Evolutionary conservation across 148 eudicot genomes (phyloP).

Genomic region (Amaranthus hypochondriacus): DNA sequence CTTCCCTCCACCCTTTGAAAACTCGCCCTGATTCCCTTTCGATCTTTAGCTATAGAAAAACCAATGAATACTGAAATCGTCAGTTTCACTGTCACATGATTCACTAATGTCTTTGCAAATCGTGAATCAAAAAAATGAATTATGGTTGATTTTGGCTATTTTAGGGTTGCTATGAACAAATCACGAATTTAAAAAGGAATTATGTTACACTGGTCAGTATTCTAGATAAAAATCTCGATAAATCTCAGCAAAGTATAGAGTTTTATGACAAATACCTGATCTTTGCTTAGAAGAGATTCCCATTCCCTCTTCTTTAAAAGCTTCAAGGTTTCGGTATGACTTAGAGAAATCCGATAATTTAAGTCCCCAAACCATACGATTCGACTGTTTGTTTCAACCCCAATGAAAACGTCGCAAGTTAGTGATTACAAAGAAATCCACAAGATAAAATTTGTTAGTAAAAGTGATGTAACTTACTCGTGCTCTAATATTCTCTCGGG

Average conservation of each 20-base stretch:
- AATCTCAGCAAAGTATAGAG: no score
- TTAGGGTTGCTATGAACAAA: no score
- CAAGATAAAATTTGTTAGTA: background rate
- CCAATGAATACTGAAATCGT: background rate
- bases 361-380: conserved; percentile 86
- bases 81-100: no score
- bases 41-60: conserved; percentile 44
- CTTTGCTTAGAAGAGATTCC: conserved; percentile 69
- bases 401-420: background rate
- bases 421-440: background rate
- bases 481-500: conserved; percentile 56
- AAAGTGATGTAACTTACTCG: conserved; percentile 34
- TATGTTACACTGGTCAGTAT: no score
- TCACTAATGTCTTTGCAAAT: no score
- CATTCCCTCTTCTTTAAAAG: conserved; percentile 60
- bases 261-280: conserved; percentile 44
- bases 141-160: no score
- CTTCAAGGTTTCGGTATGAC: conserved; percentile 49
- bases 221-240: no score
- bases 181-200: no score
- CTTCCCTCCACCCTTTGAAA: conserved; percentile 77
- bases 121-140: no score
- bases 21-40: conserved; percentile 62
- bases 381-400: conserved; percentile 22
- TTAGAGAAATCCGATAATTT: conserved; percentile 72